Evolutionary conservation across 2,329 filamentous ascomycete species (phyloP), one percentile per base, ranked within the genome.

Genomic region (Botrytis aclada): DNA sequence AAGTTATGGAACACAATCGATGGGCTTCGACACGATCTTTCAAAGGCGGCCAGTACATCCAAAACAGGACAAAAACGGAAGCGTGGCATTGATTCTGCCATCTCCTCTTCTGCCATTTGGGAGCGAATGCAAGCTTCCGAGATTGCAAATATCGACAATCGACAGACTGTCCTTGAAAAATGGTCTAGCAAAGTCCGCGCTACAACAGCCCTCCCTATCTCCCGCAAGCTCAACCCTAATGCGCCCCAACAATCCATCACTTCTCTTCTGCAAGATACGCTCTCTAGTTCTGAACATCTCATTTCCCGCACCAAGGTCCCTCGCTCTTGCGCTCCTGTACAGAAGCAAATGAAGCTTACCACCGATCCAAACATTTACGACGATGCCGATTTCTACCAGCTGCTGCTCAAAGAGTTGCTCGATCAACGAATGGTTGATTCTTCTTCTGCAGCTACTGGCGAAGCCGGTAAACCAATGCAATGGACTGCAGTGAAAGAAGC

Each of bases 381-480:
- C 81, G 96, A 99, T 78, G 93, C 93, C 18, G 91, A 97, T 81
- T 98, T 98, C 82, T 99, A 99, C 83, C 94, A 97, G 81, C 85
- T 96, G 22, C 88, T 99, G 3, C 88, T 99, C 41, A 97, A 97
- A 81, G 94, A 97, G 80, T 89, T 99, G 1, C 92, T 99, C 16
- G 94, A 97, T 80, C 93, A 97, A 81, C 92, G 95, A 74, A 92
- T 92, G 77, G 87, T 90, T 0, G 92, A 94, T 69, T 87, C 88
- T 14, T 87, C 86, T 8, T 80, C 82, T 14, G 80, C 80, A 43
- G 79, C 82, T 25, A 78, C 80, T 37, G 78, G 82, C 4, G 82
- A 62, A 51, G 73, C 80, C 80, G 84, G 16, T 79, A 83, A 14
- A 80, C 83, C 69, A 74, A 79, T 73, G 71, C 86, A 89, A 76